Evolutionary conservation across 306 rosid species (phyloP).

Genomic region (Quercus agrifolia): DNA sequence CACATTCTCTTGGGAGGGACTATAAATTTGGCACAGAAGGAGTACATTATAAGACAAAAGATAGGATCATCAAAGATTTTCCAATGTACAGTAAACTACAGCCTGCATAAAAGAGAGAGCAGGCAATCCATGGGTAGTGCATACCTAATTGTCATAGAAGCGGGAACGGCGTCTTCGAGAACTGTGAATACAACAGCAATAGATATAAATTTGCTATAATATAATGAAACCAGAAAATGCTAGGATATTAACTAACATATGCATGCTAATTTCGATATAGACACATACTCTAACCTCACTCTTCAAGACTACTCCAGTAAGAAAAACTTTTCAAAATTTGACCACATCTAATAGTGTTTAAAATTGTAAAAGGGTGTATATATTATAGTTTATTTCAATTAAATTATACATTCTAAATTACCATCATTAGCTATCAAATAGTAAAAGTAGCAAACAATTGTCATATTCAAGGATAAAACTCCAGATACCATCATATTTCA

Average conservation of each 20-base stretch:
- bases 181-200: constrained; percentile 43
- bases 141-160: constrained; percentile 83
- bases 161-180: constrained; percentile 74
- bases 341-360: background rate
- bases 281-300: background rate
- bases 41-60: background rate
- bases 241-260: background rate
- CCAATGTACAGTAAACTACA: background rate
- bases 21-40: too few relatives aligned
- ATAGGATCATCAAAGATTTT: background rate
- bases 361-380: background rate
- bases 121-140: constrained; percentile 17
- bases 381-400: background rate
- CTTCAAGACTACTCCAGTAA: background rate
- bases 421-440: background rate
- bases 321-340: background rate
- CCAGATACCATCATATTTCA: background rate
- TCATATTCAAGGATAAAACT: background rate
- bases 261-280: background rate
- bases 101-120: constrained; percentile 6
- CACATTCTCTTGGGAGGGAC: too few relatives aligned
- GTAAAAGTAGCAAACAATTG: background rate
- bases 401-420: background rate
- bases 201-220: constrained; percentile 6
- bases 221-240: constrained; percentile 9